Conservation (phyloP, 2,329 filamentous ascomycete species). For the Venturiaceae sp. region DNA sequence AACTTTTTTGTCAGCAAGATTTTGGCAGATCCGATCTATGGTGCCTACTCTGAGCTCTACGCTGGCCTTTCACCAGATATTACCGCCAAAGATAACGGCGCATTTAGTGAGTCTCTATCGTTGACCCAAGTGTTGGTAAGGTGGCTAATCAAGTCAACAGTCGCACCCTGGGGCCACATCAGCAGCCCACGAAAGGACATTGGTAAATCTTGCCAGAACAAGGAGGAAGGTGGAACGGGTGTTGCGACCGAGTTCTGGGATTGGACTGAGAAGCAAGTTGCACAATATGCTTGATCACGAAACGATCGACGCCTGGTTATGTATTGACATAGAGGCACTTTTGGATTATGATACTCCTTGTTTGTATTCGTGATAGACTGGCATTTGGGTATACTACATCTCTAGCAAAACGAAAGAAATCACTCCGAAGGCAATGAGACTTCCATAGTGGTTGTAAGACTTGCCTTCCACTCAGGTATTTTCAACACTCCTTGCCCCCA, state of each 20-base stretch:
- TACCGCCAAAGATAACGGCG: conserved; percentile 10
- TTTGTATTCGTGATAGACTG: too few relatives aligned
- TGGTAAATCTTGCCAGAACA: conserved; percentile 12
- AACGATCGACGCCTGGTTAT: too few relatives aligned
- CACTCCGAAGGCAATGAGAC: too few relatives aligned
- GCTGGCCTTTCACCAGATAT: conserved; percentile 4
- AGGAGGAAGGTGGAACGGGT: conserved; percentile 14
- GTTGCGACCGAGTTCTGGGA: conserved; percentile 12
- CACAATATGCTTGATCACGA: not conserved
- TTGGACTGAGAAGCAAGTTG: conserved; percentile 13
- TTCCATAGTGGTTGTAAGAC: too few relatives aligned
- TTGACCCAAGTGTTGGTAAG: conserved; percentile 9
- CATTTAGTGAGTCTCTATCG: conserved; percentile 15
- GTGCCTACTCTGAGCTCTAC: conserved; percentile 17
- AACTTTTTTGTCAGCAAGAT: not conserved
- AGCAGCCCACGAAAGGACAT: conserved; percentile 14
- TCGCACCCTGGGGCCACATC: not conserved
- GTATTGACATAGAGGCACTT: not conserved
- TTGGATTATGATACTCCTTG: not conserved
- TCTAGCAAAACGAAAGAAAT: too few relatives aligned
- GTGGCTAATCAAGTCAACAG: not conserved
- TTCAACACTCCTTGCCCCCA: too few relatives aligned
- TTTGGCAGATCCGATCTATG: conserved; percentile 8
- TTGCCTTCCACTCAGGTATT: too few relatives aligned
- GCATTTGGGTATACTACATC: too few relatives aligned